Percentiles rank a stretch among this genome's conserved stretches.
Evolutionary conservation across 1,284 basidiomycete species (phyloP).

Genomic region (Coriolopsis trogii): DNA sequence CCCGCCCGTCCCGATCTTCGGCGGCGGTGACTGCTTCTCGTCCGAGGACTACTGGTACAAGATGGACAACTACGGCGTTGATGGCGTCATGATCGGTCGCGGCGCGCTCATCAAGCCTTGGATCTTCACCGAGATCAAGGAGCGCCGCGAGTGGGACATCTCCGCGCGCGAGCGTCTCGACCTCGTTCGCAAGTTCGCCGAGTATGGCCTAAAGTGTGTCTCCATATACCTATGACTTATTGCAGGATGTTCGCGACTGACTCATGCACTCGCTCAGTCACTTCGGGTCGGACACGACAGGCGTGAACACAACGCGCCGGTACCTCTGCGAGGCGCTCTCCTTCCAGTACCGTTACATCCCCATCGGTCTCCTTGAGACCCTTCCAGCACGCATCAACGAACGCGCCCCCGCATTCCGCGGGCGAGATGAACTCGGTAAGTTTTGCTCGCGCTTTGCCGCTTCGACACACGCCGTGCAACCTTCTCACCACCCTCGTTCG

Average conservation of each 20-base stretch:
- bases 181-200: constrained; percentile 80
- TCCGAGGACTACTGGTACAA: constrained; percentile 83
- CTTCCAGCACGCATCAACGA: constrained; percentile 89
- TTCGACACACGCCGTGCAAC: background rate
- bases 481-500: too few species aligned
- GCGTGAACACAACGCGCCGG: constrained; percentile 90
- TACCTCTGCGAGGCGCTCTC: constrained; percentile 95
- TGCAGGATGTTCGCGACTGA: background rate
- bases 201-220: constrained; percentile 73
- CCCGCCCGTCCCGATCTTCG: constrained; percentile 89
- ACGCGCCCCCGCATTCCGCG: constrained; percentile 83
- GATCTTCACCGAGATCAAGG: constrained; percentile 97
- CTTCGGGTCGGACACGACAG: constrained; percentile 91
- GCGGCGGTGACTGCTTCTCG: constrained; percentile 94
- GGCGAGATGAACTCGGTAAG: constrained; percentile 84
- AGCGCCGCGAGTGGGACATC: constrained; percentile 94
- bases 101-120: constrained; percentile 97
- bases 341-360: constrained; percentile 95
- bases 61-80: constrained; percentile 80
- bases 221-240: constrained; percentile 3
- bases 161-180: constrained; percentile 89
- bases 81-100: constrained; percentile 94
- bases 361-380: constrained; percentile 89
- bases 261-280: constrained; percentile 47
- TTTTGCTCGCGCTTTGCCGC: constrained; percentile 2